Evolutionary conservation across 331 rosid species (phyloP).

Genomic region (Malus hybrid): DNA sequence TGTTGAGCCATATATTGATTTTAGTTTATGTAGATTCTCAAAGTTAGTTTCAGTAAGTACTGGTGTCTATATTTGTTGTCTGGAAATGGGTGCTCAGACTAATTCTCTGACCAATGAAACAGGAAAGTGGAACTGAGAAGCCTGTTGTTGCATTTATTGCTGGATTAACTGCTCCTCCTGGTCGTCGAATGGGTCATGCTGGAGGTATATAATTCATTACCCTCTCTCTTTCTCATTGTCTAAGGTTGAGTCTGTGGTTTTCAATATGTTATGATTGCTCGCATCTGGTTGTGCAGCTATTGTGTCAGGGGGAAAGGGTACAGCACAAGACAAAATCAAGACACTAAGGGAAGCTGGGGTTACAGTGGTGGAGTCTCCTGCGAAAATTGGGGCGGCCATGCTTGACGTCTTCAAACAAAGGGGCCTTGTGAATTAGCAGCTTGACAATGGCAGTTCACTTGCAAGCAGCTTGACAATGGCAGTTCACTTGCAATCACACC

Average conservation of each 20-base stretch:
- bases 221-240: neutral
- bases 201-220: slow-evolving; percentile 50
- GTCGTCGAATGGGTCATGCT: slow-evolving; percentile 99
- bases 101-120: slow-evolving; percentile 18
- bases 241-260: neutral
- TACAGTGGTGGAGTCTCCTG: slow-evolving; percentile 96
- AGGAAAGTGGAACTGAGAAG: slow-evolving; percentile 98
- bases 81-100: neutral
- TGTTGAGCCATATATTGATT: neutral
- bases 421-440: slow-evolving; percentile 61
- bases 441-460: neutral
- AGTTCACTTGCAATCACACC: neutral
- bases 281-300: slow-evolving; percentile 65
- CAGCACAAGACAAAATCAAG: slow-evolving; percentile 92
- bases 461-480: slow-evolving; percentile 8
- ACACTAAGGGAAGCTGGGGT: slow-evolving; percentile 88
- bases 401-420: slow-evolving; percentile 84
- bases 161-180: slow-evolving; percentile 99
- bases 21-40: neutral
- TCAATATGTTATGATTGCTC: neutral
- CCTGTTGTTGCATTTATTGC: slow-evolving; percentile 94
- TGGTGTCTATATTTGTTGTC: slow-evolving; percentile 1
- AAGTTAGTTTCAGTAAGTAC: neutral
- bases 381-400: slow-evolving; percentile 85
- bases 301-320: slow-evolving; percentile 99